These are phyloP conservation scores for Candida germanica DNA, from an alignment of 805 yeast genomes.

Conservation along the genomic window DNA sequence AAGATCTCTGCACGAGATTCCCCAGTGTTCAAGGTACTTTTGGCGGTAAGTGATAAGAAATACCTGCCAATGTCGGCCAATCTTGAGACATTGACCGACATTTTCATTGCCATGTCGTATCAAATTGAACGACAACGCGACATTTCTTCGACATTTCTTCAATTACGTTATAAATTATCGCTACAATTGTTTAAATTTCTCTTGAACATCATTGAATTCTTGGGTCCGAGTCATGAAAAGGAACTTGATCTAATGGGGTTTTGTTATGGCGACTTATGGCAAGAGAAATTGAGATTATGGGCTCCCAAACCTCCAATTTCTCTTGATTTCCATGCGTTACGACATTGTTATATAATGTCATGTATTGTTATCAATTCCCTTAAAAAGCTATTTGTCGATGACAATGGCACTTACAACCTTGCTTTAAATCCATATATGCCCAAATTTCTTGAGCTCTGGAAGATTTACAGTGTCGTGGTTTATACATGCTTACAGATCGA, in stretches of 20 bases:
- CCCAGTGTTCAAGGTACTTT: too few species aligned
- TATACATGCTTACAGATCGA: conserved; percentile 56
- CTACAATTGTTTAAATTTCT: conserved; percentile 32
- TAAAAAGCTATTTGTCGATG: conserved; percentile 29
- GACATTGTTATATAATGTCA: conserved; percentile 13
- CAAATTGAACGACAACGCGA: conserved; percentile 1
- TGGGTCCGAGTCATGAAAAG: conserved; percentile 11
- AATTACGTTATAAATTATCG: conserved; percentile 28
- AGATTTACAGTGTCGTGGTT: conserved; percentile 57
- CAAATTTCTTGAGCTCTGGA: conserved; percentile 61
- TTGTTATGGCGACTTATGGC: conserved; percentile 7
- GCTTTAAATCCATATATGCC: conserved; percentile 62
- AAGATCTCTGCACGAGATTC: too few species aligned
- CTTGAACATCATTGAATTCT: conserved; percentile 34
- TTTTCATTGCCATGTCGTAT: conserved; percentile 3
- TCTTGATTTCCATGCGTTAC: neutral
- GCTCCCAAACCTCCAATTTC: conserved; percentile 17
- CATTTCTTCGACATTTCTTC: neutral
- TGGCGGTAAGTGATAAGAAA: too few species aligned
- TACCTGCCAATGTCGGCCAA: too few species aligned
- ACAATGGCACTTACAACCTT: conserved; percentile 31
- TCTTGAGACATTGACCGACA: conserved; percentile 7
- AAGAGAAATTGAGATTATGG: conserved; percentile 5
- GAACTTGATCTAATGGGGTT: conserved; percentile 17
- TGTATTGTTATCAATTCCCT: conserved; percentile 33